Percentiles rank a stretch among this genome's conserved stretches.
Evolutionary conservation across 176 grass and related monocot species (phyloP).

Genomic region (Metroxylon sagu): DNA sequence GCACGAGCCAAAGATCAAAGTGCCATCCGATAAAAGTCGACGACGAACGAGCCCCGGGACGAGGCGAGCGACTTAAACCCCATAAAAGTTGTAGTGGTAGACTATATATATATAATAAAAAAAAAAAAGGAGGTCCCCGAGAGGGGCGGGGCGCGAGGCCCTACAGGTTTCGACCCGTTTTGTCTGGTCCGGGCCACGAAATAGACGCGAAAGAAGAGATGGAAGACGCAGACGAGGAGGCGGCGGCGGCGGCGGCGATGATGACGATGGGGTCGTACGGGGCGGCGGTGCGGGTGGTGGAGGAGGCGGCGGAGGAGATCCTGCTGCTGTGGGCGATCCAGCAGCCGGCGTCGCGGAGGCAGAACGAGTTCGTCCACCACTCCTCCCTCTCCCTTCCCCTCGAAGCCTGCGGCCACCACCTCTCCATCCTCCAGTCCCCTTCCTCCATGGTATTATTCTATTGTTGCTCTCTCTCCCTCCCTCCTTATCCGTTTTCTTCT

Average conservation of each 20-base stretch:
- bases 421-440: slow-evolving; percentile 64
- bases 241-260: slow-evolving; percentile 13
- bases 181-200: not conserved
- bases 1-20: too few species aligned
- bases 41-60: too few species aligned
- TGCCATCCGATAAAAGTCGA: too few species aligned
- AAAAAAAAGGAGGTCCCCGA: too few species aligned
- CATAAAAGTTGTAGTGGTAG: too few species aligned
- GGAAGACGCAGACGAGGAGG: slow-evolving; percentile 26
- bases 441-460: slow-evolving; percentile 35
- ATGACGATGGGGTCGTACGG: slow-evolving; percentile 22
- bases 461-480: not conserved
- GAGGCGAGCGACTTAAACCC: too few species aligned
- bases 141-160: too few species aligned
- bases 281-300: slow-evolving; percentile 10
- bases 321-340: slow-evolving; percentile 63
- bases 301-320: slow-evolving; percentile 5
- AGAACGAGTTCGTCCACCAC: slow-evolving; percentile 68
- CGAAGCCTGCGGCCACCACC: slow-evolving; percentile 57
- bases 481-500: not conserved
- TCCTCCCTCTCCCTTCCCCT: slow-evolving; percentile 36
- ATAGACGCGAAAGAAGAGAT: slow-evolving; percentile 29
- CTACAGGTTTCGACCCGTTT: too few species aligned
- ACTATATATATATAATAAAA: too few species aligned
- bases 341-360: slow-evolving; percentile 43